These are phyloP conservation scores for Protea cynaroides DNA, from an alignment of 164 flowering plant genomes.

Conservation along the genomic window DNA sequence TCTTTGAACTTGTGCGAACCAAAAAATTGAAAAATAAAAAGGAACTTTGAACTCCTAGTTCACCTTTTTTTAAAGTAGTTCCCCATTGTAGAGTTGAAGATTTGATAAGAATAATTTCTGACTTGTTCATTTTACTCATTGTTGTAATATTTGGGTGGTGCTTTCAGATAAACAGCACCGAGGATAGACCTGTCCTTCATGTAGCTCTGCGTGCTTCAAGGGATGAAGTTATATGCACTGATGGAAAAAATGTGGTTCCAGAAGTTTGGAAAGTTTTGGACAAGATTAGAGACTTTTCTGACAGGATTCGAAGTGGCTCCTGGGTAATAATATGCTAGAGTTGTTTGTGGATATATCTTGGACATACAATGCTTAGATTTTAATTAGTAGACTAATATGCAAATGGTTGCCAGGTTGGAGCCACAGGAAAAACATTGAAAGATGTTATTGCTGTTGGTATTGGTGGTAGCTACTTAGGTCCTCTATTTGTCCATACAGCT, in stretches of 20 bases:
- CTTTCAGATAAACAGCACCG: slow-evolving; percentile 82
- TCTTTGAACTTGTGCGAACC: no score
- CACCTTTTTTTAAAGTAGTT: not conserved
- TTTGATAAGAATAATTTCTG: not conserved
- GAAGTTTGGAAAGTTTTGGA: slow-evolving; percentile 95
- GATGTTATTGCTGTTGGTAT: slow-evolving; percentile 85
- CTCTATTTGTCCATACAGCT: slow-evolving; percentile 96
- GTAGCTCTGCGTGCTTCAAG: slow-evolving; percentile 92
- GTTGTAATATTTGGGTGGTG: not conserved
- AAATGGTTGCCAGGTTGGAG: slow-evolving; percentile 63
- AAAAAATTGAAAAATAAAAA: no score
- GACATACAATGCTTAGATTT: slow-evolving; percentile 1
- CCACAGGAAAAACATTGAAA: slow-evolving; percentile 75
- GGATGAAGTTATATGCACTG: slow-evolving; percentile 61
- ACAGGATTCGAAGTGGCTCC: slow-evolving; percentile 79
- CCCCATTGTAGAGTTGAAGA: not conserved
- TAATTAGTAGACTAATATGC: not conserved
- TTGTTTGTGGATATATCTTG: slow-evolving; percentile 5
- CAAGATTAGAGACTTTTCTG: slow-evolving; percentile 79
- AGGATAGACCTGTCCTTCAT: slow-evolving; percentile 90
- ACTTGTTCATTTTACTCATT: not conserved
- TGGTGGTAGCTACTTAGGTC: slow-evolving; percentile 97
- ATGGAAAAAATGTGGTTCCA: slow-evolving; percentile 90
- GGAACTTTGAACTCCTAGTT: not conserved
- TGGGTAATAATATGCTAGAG: slow-evolving; percentile 51